Percentiles rank a stretch among this genome's conserved stretches.
Conservation (phyloP, 192 early-diverging fungal species). For the Coemansia sp. region DNA sequence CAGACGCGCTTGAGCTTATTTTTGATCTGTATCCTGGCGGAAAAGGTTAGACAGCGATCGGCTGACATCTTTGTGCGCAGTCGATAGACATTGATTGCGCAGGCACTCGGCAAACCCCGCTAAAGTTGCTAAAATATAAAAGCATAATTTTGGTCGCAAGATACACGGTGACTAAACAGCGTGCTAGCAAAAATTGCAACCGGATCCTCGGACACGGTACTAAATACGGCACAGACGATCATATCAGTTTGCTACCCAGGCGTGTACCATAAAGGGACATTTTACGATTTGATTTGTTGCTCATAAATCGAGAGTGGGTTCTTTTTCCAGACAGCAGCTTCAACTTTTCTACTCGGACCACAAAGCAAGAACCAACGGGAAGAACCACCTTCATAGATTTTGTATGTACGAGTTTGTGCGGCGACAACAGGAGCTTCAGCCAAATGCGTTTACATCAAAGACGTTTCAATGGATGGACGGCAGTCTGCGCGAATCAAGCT, state of each 20-base stretch:
- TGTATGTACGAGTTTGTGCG: conserved; percentile 56
- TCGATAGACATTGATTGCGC: background rate
- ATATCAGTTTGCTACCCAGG: background rate
- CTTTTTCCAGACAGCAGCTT: background rate
- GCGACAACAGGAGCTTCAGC: conserved; percentile 54
- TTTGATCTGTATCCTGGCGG: no score
- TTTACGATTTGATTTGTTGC: background rate
- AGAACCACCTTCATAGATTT: background rate
- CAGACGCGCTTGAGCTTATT: no score
- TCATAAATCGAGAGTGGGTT: background rate
- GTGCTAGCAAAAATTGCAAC: background rate
- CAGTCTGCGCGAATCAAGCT: conserved; percentile 36
- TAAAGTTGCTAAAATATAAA: background rate
- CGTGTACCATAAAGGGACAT: background rate
- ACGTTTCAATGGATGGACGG: conserved; percentile 55
- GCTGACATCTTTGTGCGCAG: background rate
- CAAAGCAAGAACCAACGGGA: no score
- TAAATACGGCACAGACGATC: background rate
- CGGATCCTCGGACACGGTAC: background rate
- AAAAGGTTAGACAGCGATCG: no score
- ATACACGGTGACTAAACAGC: background rate
- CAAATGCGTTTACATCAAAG: conserved; percentile 35
- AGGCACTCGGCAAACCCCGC: no score
- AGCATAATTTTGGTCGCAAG: background rate
- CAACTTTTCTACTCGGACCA: no score